phyloP scores from a whole-genome alignment of 2,329 filamentous ascomycete genomes.

The Ophiostoma piceae region DNA sequence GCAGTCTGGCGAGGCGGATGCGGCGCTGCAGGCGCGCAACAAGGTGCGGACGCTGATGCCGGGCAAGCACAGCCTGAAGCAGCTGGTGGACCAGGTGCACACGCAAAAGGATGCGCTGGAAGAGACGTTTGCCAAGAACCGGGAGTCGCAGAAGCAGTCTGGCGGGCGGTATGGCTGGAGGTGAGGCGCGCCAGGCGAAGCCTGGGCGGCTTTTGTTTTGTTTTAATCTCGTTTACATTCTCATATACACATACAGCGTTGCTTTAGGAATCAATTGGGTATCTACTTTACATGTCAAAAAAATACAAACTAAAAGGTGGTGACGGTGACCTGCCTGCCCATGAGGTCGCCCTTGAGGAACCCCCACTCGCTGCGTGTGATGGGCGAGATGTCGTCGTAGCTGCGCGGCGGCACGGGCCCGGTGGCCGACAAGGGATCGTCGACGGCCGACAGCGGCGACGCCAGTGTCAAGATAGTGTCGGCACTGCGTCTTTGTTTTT shows the following conservation, averaged over 20 bases:
- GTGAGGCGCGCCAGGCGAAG: constrained; percentile 35
- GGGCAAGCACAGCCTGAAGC: constrained; percentile 82
- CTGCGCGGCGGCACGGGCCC: constrained; percentile 52
- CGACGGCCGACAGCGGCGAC: neutral
- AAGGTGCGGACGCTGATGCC: constrained; percentile 77
- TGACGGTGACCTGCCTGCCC: constrained; percentile 45
- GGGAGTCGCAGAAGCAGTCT: constrained; percentile 73
- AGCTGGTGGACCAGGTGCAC: constrained; percentile 77
- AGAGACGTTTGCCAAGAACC: constrained; percentile 78
- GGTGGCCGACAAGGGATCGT: constrained; percentile 9
- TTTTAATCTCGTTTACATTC: neutral
- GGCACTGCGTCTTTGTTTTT: constrained; percentile 20
- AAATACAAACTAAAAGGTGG: constrained; percentile 40
- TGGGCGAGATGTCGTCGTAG: constrained; percentile 58
- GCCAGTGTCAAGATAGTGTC: constrained; percentile 7
- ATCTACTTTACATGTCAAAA: neutral
- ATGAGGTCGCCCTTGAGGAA: constrained; percentile 51
- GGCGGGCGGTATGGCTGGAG: constrained; percentile 79
- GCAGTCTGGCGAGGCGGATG: constrained; percentile 62
- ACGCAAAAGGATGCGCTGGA: constrained; percentile 82
- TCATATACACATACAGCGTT: neutral
- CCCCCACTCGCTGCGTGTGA: constrained; percentile 59
- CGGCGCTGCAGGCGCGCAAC: constrained; percentile 70
- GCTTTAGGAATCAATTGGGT: neutral
- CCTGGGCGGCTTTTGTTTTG: neutral